Evolutionary conservation across 1,284 basidiomycete species (phyloP), one percentile per base, ranked within the genome.

Genomic region (Phylloboletellus chloephorus): DNA sequence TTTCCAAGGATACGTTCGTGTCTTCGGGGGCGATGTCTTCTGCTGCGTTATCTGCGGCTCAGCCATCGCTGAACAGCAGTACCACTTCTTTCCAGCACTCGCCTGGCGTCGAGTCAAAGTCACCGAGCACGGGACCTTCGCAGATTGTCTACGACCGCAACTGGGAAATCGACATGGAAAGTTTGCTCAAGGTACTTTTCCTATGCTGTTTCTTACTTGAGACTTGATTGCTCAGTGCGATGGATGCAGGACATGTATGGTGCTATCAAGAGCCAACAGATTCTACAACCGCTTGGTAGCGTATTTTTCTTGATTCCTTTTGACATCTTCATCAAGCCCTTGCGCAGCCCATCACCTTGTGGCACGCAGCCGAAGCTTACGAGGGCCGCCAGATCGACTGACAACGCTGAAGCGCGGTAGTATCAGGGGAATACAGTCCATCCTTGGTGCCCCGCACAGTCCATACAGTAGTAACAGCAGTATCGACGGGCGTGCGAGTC

Each of bases 81-180:
- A 61, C 64, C 5, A 61, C 61, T 1, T 65, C 63, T 26, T 68
- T 76, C 31, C 71, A 73, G 23, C 60, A 66, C 20, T 67, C 70
- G 7, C 59, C 67, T 30, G 52, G 46, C 6, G 65, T 64, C 15
- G 74, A 77, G 26, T 60, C 62, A 13, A 70, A 66, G 51, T 46
- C 61, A 43, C 56, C 63, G 45, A 57, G 56, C 17, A 52, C 53
- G 6, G 54, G 55, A 28, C 54, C 59, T 10, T 44, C 58, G 7
- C 65, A 67, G n/a, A 57, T 71, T 17, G 59, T 71, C 11, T 80
- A 76, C 52, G 78, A 78, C 37, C 74, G 79, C 20, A 74, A 63
- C 40, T 96, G 90, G 88, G 90, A 95, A 55, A 62, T 55, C 7
- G 91, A 94, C 40, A 80, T 96, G 70, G 93, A 96, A 61, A 76